Conservation (phyloP, 306 rosid genomes). For the Casuarina cunninghamiana region DNA sequence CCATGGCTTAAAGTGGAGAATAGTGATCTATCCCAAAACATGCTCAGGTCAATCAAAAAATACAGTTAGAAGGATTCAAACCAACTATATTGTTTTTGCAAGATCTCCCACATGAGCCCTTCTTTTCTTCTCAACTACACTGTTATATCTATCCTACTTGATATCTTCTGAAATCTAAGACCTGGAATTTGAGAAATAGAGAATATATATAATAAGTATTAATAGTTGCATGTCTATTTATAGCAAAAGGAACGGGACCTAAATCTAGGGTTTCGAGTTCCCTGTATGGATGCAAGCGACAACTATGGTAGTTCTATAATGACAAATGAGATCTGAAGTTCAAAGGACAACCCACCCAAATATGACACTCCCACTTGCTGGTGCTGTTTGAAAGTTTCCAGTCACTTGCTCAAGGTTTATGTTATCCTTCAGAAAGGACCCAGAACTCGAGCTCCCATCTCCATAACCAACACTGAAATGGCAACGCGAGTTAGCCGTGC, state of each 20-base stretch:
- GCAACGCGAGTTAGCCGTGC: constrained; percentile 55
- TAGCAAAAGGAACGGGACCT: neutral
- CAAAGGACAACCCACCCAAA: constrained; percentile 67
- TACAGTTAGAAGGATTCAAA: too few species aligned
- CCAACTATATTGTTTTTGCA: too few species aligned
- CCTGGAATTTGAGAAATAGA: neutral
- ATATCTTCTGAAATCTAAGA: neutral
- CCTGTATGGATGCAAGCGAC: neutral
- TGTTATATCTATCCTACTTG: too few species aligned
- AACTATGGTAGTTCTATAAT: neutral
- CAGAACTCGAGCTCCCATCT: constrained; percentile 80
- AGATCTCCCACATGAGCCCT: too few species aligned
- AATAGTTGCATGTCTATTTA: neutral
- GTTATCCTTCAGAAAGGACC: constrained; percentile 69
- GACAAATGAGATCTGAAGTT: neutral
- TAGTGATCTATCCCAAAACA: too few species aligned
- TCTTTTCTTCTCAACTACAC: too few species aligned
- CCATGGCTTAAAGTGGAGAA: too few species aligned
- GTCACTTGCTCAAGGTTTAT: constrained; percentile 49
- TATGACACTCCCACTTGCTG: constrained; percentile 45
- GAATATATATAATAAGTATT: neutral
- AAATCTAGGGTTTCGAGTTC: neutral
- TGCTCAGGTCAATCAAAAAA: too few species aligned
- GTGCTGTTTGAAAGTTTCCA: constrained; percentile 42
- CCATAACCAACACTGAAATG: constrained; percentile 68